Percentiles rank a stretch among this genome's conserved stretches.
Conservation (phyloP, 768 basidiomycete species). For the Boletus subparvulus region DNA sequence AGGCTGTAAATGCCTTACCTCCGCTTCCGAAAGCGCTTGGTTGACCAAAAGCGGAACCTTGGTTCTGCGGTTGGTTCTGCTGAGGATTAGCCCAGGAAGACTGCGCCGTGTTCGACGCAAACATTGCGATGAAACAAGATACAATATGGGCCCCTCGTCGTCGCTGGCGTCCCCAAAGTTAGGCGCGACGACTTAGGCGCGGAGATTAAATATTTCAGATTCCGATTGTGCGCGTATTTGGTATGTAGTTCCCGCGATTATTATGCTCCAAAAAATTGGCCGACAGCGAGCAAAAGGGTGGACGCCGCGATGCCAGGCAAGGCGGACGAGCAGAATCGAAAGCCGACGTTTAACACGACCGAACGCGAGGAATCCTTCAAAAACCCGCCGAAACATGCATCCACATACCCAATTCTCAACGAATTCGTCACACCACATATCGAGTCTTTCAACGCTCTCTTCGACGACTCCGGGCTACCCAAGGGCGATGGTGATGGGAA, state of each 20-base stretch:
- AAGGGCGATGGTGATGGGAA: constrained; percentile 71
- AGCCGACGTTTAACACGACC: constrained; percentile 77
- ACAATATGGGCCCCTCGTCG: constrained; percentile 24
- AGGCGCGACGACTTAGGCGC: constrained; percentile 16
- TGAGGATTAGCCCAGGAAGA: constrained; percentile 72
- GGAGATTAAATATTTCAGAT: constrained; percentile 13
- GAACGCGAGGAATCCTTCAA: constrained; percentile 75
- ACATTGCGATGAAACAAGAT: constrained; percentile 48
- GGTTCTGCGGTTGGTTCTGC: constrained; percentile 58
- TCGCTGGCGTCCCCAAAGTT: constrained; percentile 19
- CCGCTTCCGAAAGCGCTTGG: constrained; percentile 61
- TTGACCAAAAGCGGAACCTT: constrained; percentile 67
- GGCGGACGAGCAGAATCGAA: constrained; percentile 39
- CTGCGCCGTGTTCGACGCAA: constrained; percentile 47
- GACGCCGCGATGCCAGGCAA: constrained; percentile 48
- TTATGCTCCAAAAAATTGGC: constrained; percentile 13
- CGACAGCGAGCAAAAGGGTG: background rate
- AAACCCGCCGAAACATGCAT: constrained; percentile 65
- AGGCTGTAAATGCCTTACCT: constrained; percentile 36
- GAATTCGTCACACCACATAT: constrained; percentile 93
- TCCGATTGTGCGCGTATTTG: constrained; percentile 24
- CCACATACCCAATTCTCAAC: constrained; percentile 79
- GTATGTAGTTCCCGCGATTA: constrained; percentile 26
- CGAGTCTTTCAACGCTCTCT: constrained; percentile 94
- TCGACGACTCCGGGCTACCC: constrained; percentile 87